Evolutionary conservation across 495 filamentous ascomycete genomes (phyloP).

Genomic region (Bombardia bombarda): DNA sequence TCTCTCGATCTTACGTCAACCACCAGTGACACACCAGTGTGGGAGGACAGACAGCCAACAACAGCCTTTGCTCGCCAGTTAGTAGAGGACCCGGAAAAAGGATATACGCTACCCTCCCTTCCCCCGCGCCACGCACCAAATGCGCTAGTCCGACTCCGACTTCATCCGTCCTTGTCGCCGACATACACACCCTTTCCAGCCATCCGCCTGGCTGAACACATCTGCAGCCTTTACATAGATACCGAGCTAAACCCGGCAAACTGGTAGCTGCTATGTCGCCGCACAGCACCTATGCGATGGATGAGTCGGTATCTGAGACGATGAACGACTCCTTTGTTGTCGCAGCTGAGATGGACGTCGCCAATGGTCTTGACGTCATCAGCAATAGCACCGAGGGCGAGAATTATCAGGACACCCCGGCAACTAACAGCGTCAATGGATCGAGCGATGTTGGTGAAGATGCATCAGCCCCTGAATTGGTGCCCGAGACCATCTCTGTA

Average conservation of each 20-base stretch:
- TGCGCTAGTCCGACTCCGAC: too few relatives aligned
- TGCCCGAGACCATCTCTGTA: neutral
- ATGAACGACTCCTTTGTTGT: conserved; percentile 3
- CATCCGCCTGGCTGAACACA: too few relatives aligned
- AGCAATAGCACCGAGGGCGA: neutral
- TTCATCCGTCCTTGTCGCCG: too few relatives aligned
- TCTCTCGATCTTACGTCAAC: neutral
- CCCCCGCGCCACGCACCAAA: too few relatives aligned
- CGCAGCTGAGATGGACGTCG: neutral
- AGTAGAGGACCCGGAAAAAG: too few relatives aligned
- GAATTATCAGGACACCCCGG: neutral
- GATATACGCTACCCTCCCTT: too few relatives aligned
- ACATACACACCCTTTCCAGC: too few relatives aligned
- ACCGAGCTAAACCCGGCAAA: neutral
- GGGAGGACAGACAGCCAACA: too few relatives aligned
- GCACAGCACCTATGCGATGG: conserved; percentile 18
- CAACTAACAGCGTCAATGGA: conserved; percentile 10
- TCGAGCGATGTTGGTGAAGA: conserved; percentile 1
- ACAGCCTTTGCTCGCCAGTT: neutral
- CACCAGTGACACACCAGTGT: neutral
- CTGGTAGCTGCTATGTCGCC: conserved; percentile 14
- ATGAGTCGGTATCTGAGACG: conserved; percentile 1
- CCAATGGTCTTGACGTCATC: conserved; percentile 3
- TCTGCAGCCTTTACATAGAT: too few relatives aligned
- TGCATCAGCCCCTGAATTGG: neutral